Base-by-base conservation (phyloP, 2,329 filamentous ascomycete genomes). In the Torrubiella hemipterigena region DNA sequence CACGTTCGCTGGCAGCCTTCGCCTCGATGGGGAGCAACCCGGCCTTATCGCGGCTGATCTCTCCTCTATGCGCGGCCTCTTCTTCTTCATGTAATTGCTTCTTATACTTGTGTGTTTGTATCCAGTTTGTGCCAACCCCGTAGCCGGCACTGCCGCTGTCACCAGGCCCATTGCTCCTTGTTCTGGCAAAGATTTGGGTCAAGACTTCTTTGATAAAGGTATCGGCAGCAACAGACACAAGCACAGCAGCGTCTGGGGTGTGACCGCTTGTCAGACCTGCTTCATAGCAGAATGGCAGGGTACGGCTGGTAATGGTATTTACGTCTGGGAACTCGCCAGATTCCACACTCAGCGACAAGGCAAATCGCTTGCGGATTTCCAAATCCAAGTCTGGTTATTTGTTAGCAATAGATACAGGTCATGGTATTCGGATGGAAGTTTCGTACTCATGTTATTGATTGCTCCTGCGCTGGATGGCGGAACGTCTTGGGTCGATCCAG, bases 21-120 rank as follows among this genome's bases (percentile, higher is more conserved):
- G 81, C 73, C 54, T 95, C 86, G 21, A 86, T 61, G 0, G 87
- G 89, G 6, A 95, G 58, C 17, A 93, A 56, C 2, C 86, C 86
- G 29, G 72, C 78, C 37, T 81, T 78, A 36, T 86, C 82, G 42
- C 83, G 69, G 13, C 70, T 63, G 2, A 93, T 52, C 43, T 87
- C 81, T 5, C 86, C 85, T n/a, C 74, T 67, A 24, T 75, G 68
- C 17, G 73, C 76, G 1, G 74, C 70, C 26, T 79, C 69, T 49
- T 94, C 86, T 52, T 95, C 87, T 28, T 66, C 64, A 33, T 75
- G 73, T 9, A 94, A 65, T 49, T 84, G 81, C 36, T 71, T 68
- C 40, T 74, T 75, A 55, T 89, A 95, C 36, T 74, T 77, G 42
- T 78, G 71, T 3, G 85, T 93, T 51, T 86, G 79, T 36, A 95